Percentiles rank a stretch among this genome's conserved stretches.
Evolutionary conservation across 2,329 filamentous ascomycete species (phyloP).

Genomic region (Monosporascus sp.): DNA sequence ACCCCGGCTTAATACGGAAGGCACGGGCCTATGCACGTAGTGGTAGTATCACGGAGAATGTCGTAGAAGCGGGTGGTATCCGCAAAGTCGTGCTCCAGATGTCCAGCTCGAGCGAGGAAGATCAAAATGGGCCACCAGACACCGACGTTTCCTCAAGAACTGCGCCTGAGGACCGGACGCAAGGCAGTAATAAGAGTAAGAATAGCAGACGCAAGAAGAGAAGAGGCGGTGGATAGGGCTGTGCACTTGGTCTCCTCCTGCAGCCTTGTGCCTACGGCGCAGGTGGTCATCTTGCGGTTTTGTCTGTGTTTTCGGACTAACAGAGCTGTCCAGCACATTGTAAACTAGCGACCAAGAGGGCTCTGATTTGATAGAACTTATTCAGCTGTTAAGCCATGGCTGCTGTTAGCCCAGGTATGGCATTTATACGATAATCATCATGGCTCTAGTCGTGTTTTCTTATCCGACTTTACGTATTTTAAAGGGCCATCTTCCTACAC

Average conservation of each 20-base stretch:
- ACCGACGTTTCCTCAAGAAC: slow-evolving; percentile 2
- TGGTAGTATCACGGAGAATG: slow-evolving; percentile 70
- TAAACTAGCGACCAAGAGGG: too few relatives aligned
- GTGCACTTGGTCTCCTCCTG: background rate
- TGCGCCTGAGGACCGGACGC: background rate
- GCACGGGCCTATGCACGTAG: slow-evolving; percentile 50
- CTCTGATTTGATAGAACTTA: too few relatives aligned
- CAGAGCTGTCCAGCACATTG: too few relatives aligned
- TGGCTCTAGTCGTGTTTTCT: too few relatives aligned
- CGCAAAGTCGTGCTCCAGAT: slow-evolving; percentile 70
- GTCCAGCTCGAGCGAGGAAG: slow-evolving; percentile 43
- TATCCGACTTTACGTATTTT: too few relatives aligned
- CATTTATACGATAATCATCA: too few relatives aligned
- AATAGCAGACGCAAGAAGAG: slow-evolving; percentile 35
- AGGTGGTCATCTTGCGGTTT: background rate
- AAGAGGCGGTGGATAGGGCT: slow-evolving; percentile 25
- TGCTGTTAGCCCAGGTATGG: too few relatives aligned
- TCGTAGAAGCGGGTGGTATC: slow-evolving; percentile 66
- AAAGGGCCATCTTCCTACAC: too few relatives aligned
- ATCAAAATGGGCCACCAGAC: slow-evolving; percentile 13
- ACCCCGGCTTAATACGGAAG: slow-evolving; percentile 11
- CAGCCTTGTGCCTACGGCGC: background rate
- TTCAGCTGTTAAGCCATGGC: too few relatives aligned
- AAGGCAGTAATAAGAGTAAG: slow-evolving; percentile 25
- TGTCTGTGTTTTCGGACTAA: too few relatives aligned